Conservation (phyloP, 139 green algal genomes). For the Chlamydomonas applanata region DNA sequence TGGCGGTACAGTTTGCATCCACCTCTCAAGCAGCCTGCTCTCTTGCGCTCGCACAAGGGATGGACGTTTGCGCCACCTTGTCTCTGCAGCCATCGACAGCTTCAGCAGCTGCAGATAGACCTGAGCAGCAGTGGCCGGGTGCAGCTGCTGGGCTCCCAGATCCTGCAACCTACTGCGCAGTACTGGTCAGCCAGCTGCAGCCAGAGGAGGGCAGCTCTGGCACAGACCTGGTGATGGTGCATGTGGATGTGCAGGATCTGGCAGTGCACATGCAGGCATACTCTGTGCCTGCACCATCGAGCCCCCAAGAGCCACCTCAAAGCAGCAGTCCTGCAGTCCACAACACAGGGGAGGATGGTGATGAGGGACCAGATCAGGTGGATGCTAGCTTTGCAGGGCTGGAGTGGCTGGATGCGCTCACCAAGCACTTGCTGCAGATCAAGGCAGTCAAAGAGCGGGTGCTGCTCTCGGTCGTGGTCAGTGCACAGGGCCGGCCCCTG, state of each 20-base stretch:
- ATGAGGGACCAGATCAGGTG: background rate
- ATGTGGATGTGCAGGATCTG: conserved; percentile 21
- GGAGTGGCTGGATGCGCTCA: conserved; percentile 50
- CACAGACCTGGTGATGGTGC: conserved; percentile 35
- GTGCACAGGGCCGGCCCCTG: background rate
- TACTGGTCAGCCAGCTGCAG: background rate
- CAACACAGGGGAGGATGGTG: too few species aligned
- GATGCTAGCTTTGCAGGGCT: conserved; percentile 18
- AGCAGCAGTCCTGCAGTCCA: too few species aligned
- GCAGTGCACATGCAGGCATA: background rate
- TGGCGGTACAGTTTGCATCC: conserved; percentile 29
- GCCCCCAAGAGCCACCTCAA: too few species aligned
- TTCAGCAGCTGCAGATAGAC: background rate
- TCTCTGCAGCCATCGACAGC: background rate
- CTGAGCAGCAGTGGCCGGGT: background rate
- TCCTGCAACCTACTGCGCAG: background rate
- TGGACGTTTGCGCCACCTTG: conserved; percentile 7
- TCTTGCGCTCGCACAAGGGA: conserved; percentile 19
- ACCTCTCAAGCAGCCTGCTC: conserved; percentile 3
- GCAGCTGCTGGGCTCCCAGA: too few species aligned
- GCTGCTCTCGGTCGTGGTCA: conserved; percentile 40
- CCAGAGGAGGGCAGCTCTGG: conserved; percentile 18
- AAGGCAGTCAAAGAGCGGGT: conserved; percentile 33
- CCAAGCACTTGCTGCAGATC: conserved; percentile 21
- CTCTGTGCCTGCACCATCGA: background rate